These are phyloP conservation scores for Umbilicus rupestris DNA, from an alignment of 164 flowering plant species.

Conservation along the genomic window DNA sequence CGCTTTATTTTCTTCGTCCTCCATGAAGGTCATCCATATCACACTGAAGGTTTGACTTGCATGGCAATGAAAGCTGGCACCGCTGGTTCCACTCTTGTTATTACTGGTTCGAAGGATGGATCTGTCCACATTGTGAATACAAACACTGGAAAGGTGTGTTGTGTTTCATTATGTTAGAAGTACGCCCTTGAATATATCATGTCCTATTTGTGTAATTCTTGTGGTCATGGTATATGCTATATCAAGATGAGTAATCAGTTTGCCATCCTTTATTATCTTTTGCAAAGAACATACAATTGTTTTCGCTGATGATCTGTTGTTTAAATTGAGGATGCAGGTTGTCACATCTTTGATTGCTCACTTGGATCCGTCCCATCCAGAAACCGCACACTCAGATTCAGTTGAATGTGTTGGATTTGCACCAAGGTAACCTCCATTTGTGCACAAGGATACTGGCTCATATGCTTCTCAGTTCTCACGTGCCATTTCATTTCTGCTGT, in stretches of 20 bases:
- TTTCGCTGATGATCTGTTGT: background rate
- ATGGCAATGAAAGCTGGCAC: conserved; percentile 55
- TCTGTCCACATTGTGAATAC: conserved; percentile 70
- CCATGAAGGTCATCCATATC: conserved; percentile 69
- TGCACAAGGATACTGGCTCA: background rate
- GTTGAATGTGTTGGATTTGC: conserved; percentile 67
- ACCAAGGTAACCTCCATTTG: conserved; percentile 28
- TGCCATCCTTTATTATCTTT: too few relatives aligned
- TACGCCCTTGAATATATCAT: background rate
- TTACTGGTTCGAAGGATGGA: conserved; percentile 72
- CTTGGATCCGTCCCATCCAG: conserved; percentile 36
- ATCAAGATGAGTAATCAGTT: too few relatives aligned
- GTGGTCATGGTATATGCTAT: too few relatives aligned
- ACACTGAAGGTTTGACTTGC: conserved; percentile 72
- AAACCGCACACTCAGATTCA: conserved; percentile 58
- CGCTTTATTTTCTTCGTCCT: background rate
- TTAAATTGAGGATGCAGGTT: conserved; percentile 34
- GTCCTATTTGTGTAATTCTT: background rate
- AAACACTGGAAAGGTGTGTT: conserved; percentile 62
- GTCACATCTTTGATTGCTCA: conserved; percentile 62
- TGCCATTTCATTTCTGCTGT: background rate
- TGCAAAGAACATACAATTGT: too few relatives aligned
- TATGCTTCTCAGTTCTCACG: background rate
- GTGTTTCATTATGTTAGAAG: too few relatives aligned
- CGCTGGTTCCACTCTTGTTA: conserved; percentile 63